Conservation (phyloP, 495 filamentous ascomycete genomes). For the Penicillium antarcticum region DNA sequence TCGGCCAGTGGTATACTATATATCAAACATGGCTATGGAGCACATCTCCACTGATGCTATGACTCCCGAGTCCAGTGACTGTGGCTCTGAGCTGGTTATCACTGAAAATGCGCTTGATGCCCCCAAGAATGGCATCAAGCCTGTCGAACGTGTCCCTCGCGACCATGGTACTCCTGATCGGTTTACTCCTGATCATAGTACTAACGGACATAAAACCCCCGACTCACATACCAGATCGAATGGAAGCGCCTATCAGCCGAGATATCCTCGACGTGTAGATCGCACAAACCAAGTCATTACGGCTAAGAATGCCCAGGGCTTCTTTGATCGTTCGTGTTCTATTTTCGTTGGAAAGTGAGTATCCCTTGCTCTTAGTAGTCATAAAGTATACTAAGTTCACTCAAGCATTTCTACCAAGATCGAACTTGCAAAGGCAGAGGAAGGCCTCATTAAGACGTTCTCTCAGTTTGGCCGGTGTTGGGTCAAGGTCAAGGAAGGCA, state of each 20-base stretch:
- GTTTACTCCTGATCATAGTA: no score
- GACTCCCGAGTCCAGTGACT: background rate
- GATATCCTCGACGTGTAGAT: background rate
- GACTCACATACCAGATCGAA: no score
- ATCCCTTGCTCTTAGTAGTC: no score
- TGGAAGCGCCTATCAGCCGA: background rate
- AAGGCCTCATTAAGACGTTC: background rate
- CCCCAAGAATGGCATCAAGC: no score
- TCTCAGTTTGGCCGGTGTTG: background rate
- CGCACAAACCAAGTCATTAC: background rate
- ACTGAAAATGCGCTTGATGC: background rate
- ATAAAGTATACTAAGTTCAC: background rate
- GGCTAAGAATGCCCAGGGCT: slow-evolving; percentile 1
- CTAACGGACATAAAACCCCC: no score
- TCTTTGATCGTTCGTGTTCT: background rate
- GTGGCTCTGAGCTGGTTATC: background rate
- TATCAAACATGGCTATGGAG: no score
- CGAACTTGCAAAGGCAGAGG: background rate
- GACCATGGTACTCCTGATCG: background rate
- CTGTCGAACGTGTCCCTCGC: no score
- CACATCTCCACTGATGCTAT: no score
- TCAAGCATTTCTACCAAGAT: background rate
- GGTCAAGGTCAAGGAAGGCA: background rate
- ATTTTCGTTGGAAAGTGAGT: slow-evolving; percentile 6
- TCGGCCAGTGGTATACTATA: no score